These are phyloP conservation scores for Syncephalastrum monosporum DNA, from an alignment of 371 early-diverging fungal species.

Conservation along the genomic window DNA sequence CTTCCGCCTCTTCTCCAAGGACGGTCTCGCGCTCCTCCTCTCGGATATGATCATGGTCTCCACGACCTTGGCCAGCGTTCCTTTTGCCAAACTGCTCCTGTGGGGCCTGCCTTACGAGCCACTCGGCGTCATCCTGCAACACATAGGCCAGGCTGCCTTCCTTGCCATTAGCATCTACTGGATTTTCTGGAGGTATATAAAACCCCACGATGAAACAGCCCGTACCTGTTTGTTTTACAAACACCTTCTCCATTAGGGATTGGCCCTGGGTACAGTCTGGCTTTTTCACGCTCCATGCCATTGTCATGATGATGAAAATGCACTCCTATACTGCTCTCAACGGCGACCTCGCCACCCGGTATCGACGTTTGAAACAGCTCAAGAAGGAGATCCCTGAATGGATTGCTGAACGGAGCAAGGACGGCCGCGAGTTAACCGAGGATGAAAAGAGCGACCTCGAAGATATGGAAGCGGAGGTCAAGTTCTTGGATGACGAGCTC, in stretches of 20 bases:
- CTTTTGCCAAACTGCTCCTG: conserved; percentile 59
- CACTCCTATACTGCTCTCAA: conserved; percentile 86
- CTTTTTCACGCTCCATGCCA: conserved; percentile 84
- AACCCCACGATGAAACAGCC: conserved; percentile 4
- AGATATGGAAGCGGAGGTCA: conserved; percentile 49
- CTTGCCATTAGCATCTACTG: conserved; percentile 65
- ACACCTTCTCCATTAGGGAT: conserved; percentile 36
- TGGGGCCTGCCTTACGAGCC: conserved; percentile 56
- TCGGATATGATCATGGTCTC: conserved; percentile 69
- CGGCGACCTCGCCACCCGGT: conserved; percentile 63
- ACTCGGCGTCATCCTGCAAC: conserved; percentile 64
- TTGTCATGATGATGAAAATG: conserved; percentile 93
- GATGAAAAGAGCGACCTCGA: conserved; percentile 6
- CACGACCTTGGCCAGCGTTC: conserved; percentile 57
- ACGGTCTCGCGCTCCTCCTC: conserved; percentile 59
- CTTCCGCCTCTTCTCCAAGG: conserved; percentile 67
- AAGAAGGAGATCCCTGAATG: conserved; percentile 31
- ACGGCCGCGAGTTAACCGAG: conserved; percentile 1
- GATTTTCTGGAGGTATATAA: conserved; percentile 60
- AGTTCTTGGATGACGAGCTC: conserved; percentile 63
- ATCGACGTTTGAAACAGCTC: conserved; percentile 33
- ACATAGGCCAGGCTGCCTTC: conserved; percentile 66
- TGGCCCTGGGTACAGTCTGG: conserved; percentile 94
- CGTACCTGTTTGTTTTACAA: conserved; percentile 8
- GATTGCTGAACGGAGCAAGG: conserved; percentile 20